These are phyloP conservation scores for Hypoxylon sp. DNA, from an alignment of 2,329 filamentous ascomycete genomes.

Conservation along the genomic window DNA sequence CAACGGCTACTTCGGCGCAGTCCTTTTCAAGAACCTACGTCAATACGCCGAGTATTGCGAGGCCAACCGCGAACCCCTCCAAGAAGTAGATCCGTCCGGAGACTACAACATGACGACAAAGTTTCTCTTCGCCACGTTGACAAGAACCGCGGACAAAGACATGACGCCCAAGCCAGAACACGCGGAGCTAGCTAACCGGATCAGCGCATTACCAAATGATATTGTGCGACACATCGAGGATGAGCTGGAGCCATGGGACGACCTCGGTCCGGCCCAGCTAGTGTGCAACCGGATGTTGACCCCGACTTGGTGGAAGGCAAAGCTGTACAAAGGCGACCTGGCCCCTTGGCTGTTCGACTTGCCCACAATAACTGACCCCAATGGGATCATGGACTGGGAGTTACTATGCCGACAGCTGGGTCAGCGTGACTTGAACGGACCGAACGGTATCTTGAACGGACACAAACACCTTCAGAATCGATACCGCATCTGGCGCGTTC, in stretches of 20 bases:
- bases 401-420: constrained; percentile 45
- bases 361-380: too few relatives aligned
- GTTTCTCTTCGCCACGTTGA: not conserved
- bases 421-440: constrained; percentile 31
- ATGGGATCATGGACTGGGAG: constrained; percentile 47
- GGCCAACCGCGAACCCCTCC: not conserved
- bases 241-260: constrained; percentile 39
- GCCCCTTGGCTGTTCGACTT: constrained; percentile 49
- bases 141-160: not conserved
- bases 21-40: not conserved
- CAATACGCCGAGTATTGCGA: not conserved
- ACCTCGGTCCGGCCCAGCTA: constrained; percentile 14
- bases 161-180: not conserved
- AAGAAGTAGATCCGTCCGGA: constrained; percentile 22
- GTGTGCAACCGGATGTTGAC: constrained; percentile 38
- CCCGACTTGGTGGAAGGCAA: constrained; percentile 40
- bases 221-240: constrained; percentile 22
- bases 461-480: constrained; percentile 40
- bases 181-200: not conserved
- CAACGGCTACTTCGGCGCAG: constrained; percentile 27
- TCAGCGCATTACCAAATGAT: constrained; percentile 34
- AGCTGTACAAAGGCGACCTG: constrained; percentile 36
- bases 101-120: not conserved
- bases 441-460: constrained; percentile 11
- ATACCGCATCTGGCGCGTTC: constrained; percentile 48